Percentiles rank a stretch among this genome's conserved stretches.
Evolutionary conservation across 129 eudicot species (phyloP).

Genomic region (Tanacetum coccineum): DNA sequence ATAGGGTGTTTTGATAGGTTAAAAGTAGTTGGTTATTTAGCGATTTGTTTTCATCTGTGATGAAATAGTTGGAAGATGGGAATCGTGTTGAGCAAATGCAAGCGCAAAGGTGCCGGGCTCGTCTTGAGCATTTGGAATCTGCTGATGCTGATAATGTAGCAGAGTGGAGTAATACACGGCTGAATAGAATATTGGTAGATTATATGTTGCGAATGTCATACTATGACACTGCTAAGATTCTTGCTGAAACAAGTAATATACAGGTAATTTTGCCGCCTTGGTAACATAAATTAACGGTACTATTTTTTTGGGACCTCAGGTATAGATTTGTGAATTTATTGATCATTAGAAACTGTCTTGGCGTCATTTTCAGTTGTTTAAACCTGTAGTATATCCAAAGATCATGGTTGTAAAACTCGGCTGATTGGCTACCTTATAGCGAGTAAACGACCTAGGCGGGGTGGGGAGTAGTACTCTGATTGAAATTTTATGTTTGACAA

Average conservation of each 20-base stretch:
- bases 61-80: constrained; percentile 87
- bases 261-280: constrained; percentile 38
- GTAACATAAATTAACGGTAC: too few relatives aligned
- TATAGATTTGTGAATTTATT: too few relatives aligned
- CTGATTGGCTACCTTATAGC: too few relatives aligned
- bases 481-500: too few relatives aligned
- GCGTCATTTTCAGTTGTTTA: too few relatives aligned
- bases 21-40: too few relatives aligned
- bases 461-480: too few relatives aligned
- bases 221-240: constrained; percentile 74
- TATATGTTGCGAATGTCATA: constrained; percentile 95
- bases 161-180: constrained; percentile 66
- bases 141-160: constrained; percentile 67
- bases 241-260: constrained; percentile 80
- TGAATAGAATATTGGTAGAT: constrained; percentile 89
- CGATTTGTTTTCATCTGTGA: neutral
- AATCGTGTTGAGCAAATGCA: constrained; percentile 75
- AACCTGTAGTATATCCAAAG: too few relatives aligned
- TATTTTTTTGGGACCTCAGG: too few relatives aligned
- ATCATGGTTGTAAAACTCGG: neutral
- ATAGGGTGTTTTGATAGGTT: too few relatives aligned
- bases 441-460: too few relatives aligned
- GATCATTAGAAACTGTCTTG: too few relatives aligned
- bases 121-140: constrained; percentile 86
- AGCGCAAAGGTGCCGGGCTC: constrained; percentile 78